These are phyloP conservation scores for Termitomyces sp. DNA, from an alignment of 768 basidiomycete species.

Conservation along the genomic window DNA sequence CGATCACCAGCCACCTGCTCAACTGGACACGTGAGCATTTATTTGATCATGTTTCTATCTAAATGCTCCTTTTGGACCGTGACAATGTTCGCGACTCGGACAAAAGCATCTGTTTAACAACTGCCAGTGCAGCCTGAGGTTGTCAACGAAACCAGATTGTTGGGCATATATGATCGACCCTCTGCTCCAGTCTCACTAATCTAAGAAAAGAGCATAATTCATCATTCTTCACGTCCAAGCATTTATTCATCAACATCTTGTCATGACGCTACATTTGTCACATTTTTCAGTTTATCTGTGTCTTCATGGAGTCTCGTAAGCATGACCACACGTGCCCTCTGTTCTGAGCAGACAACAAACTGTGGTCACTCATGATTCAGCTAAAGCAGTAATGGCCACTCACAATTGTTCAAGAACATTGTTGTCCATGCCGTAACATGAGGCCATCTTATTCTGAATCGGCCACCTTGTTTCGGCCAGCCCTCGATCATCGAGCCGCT, in stretches of 20 bases:
- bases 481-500: constrained; percentile 13
- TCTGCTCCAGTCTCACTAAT: not conserved
- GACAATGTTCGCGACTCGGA: too few species aligned
- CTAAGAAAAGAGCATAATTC: not conserved
- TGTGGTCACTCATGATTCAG: not conserved
- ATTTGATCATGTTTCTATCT: not conserved
- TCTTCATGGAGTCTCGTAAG: too few species aligned
- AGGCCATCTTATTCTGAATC: not conserved
- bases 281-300: too few species aligned
- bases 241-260: too few species aligned
- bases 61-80: not conserved
- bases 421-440: not conserved
- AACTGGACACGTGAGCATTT: not conserved
- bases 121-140: not conserved
- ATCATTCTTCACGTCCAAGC: not conserved
- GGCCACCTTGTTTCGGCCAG: constrained; percentile 13
- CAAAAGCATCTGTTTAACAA: too few species aligned
- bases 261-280: not conserved
- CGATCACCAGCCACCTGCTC: not conserved
- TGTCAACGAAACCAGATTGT: not conserved
- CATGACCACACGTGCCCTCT: too few species aligned
- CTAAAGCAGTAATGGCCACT: not conserved
- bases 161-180: too few species aligned
- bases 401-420: not conserved
- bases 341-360: not conserved